phyloP scores from a whole-genome alignment of 495 filamentous ascomycete genomes.

The Penicillium soppii region DNA sequence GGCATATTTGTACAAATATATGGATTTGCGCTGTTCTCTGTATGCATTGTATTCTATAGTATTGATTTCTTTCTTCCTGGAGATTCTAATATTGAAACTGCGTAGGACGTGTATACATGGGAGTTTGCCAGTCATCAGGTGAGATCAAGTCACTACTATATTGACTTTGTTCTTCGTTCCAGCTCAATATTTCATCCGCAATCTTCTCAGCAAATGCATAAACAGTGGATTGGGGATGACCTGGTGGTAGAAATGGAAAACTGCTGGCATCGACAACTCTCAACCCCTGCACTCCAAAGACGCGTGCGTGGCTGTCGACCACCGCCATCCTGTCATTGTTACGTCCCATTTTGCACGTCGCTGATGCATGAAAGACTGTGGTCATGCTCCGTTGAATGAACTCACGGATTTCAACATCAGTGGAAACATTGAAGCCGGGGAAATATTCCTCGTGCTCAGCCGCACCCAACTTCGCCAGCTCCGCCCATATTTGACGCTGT shows the following conservation, averaged over 20 bases:
- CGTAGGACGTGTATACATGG: background rate
- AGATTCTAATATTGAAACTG: background rate
- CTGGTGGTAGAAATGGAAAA: constrained; percentile 52
- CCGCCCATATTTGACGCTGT: constrained; percentile 28
- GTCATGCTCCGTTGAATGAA: constrained; percentile 37
- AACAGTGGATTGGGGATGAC: constrained; percentile 48
- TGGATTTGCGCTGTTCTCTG: constrained; percentile 29
- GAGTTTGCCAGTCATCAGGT: background rate
- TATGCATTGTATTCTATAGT: constrained; percentile 39
- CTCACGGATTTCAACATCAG: constrained; percentile 45
- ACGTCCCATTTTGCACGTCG: constrained; percentile 50
- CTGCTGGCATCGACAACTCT: constrained; percentile 54
- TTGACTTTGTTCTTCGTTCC: background rate
- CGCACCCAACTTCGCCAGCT: constrained; percentile 20
- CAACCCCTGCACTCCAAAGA: constrained; percentile 46
- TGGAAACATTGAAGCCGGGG: constrained; percentile 41
- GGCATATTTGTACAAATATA: constrained; percentile 44
- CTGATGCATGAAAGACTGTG: constrained; percentile 50
- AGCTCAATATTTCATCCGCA: constrained; percentile 43
- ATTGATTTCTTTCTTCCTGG: constrained; percentile 16
- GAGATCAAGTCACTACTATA: background rate
- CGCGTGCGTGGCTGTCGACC: constrained; percentile 45
- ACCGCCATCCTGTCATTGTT: constrained; percentile 46
- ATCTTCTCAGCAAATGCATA: constrained; percentile 60
- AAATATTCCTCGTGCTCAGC: constrained; percentile 32